These are phyloP conservation scores for Alternaria panax DNA, from an alignment of 2,329 filamentous ascomycete genomes.

Conservation along the genomic window DNA sequence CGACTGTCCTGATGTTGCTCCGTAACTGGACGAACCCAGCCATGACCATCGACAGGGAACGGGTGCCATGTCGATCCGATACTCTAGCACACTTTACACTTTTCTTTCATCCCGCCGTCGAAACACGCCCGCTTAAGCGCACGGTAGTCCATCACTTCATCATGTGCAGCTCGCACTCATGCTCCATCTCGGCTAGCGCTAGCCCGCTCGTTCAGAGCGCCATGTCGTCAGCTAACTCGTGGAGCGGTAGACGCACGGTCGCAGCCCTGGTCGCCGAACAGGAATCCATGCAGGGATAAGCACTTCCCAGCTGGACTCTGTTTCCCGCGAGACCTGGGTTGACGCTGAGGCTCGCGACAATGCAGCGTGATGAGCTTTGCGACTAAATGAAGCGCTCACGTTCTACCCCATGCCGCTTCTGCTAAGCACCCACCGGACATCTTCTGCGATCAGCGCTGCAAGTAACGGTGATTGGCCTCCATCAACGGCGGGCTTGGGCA, in stretches of 20 bases:
- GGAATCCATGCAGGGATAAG: constrained; percentile 31
- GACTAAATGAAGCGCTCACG: constrained; percentile 17
- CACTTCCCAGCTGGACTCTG: constrained; percentile 20
- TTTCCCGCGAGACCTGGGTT: constrained; percentile 16
- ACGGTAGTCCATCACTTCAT: constrained; percentile 31
- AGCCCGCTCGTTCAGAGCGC: constrained; percentile 33
- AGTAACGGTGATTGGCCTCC: constrained; percentile 27
- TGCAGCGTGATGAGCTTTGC: constrained; percentile 25
- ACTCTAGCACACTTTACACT: constrained; percentile 14
- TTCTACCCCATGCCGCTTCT: constrained; percentile 20
- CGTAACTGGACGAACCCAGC: constrained; percentile 17
- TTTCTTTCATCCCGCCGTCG: constrained; percentile 23
- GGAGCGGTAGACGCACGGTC: constrained; percentile 37
- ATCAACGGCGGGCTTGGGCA: constrained; percentile 33
- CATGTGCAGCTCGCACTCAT: constrained; percentile 42
- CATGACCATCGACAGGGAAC: constrained; percentile 32
- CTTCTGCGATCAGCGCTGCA: constrained; percentile 24
- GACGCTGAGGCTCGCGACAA: constrained; percentile 22
- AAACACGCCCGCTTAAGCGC: constrained; percentile 37
- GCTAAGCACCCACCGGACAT: constrained; percentile 13
- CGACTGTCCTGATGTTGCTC: constrained; percentile 19
- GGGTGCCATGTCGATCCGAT: constrained; percentile 22
- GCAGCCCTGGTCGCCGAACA: constrained; percentile 40
- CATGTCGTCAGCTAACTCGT: constrained; percentile 38
- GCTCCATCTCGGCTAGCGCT: constrained; percentile 39